Evolutionary conservation across 2,329 filamentous ascomycete species (phyloP).

Genomic region (Aspergillus intermedius): DNA sequence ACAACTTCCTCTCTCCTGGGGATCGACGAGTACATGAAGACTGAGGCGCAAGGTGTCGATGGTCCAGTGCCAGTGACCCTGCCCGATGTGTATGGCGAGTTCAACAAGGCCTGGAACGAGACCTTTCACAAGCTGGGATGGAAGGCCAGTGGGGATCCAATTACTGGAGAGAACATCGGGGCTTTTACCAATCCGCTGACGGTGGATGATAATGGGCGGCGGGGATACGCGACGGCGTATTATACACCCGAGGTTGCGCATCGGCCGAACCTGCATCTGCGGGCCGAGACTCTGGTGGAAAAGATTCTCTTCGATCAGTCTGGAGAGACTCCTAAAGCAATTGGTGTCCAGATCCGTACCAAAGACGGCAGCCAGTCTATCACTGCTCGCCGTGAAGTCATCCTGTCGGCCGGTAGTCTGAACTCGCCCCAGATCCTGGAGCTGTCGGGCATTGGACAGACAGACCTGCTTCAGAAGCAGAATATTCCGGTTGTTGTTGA

Average conservation of each 20-base stretch:
- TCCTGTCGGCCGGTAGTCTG: conserved; percentile 53
- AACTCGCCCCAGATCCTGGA: conserved; percentile 55
- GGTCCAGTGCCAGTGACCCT: conserved; percentile 16
- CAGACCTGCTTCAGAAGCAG: conserved; percentile 35
- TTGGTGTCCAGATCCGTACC: conserved; percentile 13
- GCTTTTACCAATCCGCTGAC: conserved; percentile 30
- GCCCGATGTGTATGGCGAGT: conserved; percentile 27
- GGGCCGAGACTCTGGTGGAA: conserved; percentile 43
- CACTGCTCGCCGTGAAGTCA: conserved; percentile 45
- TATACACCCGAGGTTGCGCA: conserved; percentile 34
- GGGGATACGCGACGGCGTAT: conserved; percentile 38
- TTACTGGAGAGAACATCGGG: conserved; percentile 34
- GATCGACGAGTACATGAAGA: conserved; percentile 12
- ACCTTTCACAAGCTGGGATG: conserved; percentile 15
- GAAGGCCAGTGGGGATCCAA: conserved; percentile 22
- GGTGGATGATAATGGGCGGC: conserved; percentile 8
- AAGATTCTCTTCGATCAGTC: conserved; percentile 39
- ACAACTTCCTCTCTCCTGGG: conserved; percentile 7
- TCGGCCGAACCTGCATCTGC: conserved; percentile 41
- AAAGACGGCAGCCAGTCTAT: conserved; percentile 23
- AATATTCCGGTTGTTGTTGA: conserved; percentile 40
- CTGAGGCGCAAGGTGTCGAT: conserved; percentile 9
- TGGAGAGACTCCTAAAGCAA: conserved; percentile 11
- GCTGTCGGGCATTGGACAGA: conserved; percentile 54
- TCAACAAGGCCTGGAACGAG: conserved; percentile 19